Percentiles rank a stretch among this genome's conserved stretches.
These are phyloP conservation scores for Cadophora gregata DNA, from an alignment of 2,329 filamentous ascomycete species.

Conservation along the genomic window DNA sequence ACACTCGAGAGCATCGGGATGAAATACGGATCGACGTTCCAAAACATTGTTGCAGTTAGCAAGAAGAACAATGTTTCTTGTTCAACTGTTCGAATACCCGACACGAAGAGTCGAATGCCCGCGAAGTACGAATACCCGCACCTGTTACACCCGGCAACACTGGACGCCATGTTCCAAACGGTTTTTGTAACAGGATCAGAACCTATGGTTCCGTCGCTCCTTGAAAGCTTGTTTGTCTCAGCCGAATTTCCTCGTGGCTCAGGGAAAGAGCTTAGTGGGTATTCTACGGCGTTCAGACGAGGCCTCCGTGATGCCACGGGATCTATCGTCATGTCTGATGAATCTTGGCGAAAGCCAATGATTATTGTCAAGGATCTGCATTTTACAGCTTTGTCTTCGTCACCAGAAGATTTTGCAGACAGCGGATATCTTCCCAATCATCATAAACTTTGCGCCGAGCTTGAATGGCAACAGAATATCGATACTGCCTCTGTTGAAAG, in stretches of 20 bases:
- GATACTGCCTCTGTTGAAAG: background rate
- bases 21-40: slow-evolving; percentile 30
- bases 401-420: slow-evolving; percentile 34
- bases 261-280: slow-evolving; percentile 52
- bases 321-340: slow-evolving; percentile 52
- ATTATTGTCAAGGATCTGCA: slow-evolving; percentile 54
- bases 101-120: slow-evolving; percentile 48
- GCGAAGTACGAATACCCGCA: slow-evolving; percentile 52
- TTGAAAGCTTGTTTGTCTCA: slow-evolving; percentile 23
- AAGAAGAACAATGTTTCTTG: slow-evolving; percentile 37
- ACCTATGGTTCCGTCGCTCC: slow-evolving; percentile 21
- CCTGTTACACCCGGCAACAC: slow-evolving; percentile 60
- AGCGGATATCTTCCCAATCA: slow-evolving; percentile 54
- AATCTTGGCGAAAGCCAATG: slow-evolving; percentile 43
- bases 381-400: slow-evolving; percentile 48
- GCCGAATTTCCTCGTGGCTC: slow-evolving; percentile 15
- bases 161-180: slow-evolving; percentile 56
- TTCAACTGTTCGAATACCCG: slow-evolving; percentile 35
- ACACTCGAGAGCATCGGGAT: slow-evolving; percentile 30
- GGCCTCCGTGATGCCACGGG: slow-evolving; percentile 50
- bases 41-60: slow-evolving; percentile 44
- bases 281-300: slow-evolving; percentile 47
- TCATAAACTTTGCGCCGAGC: slow-evolving; percentile 55
- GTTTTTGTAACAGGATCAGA: slow-evolving; percentile 16
- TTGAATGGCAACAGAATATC: slow-evolving; percentile 49